phyloP scores from a whole-genome alignment of 768 basidiomycete species.

The Mycena rosella region DNA sequence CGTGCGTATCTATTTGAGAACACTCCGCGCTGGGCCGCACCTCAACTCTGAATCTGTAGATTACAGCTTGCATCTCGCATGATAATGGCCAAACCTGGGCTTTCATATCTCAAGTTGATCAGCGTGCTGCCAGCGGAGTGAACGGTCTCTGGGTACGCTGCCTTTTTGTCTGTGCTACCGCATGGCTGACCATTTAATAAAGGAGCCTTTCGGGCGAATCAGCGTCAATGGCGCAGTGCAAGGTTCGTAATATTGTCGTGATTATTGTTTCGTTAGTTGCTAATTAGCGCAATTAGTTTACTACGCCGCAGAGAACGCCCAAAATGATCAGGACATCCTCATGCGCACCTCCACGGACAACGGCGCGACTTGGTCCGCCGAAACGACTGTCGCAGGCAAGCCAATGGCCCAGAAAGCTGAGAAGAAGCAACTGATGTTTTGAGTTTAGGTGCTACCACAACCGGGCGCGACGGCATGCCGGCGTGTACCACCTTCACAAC shows the following conservation, averaged over 20 bases:
- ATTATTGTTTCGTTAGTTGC: neutral
- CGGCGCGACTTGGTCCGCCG: slow-evolving; percentile 35
- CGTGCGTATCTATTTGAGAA: slow-evolving; percentile 1
- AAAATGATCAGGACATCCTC: slow-evolving; percentile 40
- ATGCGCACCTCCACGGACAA: slow-evolving; percentile 39
- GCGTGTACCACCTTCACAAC: slow-evolving; percentile 32
- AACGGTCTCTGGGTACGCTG: slow-evolving; percentile 41
- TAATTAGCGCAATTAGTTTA: slow-evolving; percentile 26
- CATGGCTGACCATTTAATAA: neutral
- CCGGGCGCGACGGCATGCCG: slow-evolving; percentile 43
- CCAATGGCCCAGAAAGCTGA: neutral
- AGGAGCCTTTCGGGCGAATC: slow-evolving; percentile 41
- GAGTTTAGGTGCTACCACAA: slow-evolving; percentile 35
- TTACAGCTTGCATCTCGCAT: slow-evolving; percentile 38
- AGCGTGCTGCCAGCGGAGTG: slow-evolving; percentile 27
- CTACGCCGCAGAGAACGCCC: slow-evolving; percentile 39
- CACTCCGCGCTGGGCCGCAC: neutral
- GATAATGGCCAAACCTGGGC: slow-evolving; percentile 39
- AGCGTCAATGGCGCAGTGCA: slow-evolving; percentile 35
- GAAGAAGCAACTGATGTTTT: neutral
- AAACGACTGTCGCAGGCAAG: slow-evolving; percentile 37
- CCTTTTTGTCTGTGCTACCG: neutral
- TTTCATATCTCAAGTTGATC: slow-evolving; percentile 39
- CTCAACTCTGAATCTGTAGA: slow-evolving; percentile 18
- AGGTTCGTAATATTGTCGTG: slow-evolving; percentile 3